phyloP scores from a whole-genome alignment of 306 rosid genomes.

The Lathyrus oleraceus region DNA sequence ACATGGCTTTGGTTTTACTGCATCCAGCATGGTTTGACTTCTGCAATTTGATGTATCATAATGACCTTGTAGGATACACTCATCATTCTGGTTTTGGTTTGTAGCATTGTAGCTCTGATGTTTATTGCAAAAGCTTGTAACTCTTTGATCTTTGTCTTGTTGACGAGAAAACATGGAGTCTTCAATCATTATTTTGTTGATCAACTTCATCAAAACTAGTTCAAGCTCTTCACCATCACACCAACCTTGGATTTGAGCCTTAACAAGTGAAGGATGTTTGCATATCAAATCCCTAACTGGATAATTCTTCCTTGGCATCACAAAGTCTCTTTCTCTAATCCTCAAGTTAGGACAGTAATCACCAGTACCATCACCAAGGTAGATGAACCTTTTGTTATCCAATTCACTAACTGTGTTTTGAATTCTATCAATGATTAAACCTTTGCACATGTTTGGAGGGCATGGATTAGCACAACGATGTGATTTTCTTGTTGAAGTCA shows the following conservation, averaged over 20 bases:
- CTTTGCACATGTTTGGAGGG: no score
- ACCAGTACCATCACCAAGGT: conserved; percentile 66
- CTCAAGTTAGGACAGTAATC: conserved; percentile 67
- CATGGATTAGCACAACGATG: no score
- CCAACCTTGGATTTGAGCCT: conserved; percentile 65
- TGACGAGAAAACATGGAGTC: no score
- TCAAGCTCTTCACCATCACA: conserved; percentile 52
- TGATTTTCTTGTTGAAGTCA: no score
- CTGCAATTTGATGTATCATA: no score
- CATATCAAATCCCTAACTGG: conserved; percentile 59
- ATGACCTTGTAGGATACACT: no score
- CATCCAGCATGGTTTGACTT: no score
- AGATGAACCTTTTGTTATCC: conserved; percentile 49
- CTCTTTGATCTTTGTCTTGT: no score
- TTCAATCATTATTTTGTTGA: conserved; percentile 41
- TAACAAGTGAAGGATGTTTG: conserved; percentile 46
- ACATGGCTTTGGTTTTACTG: no score
- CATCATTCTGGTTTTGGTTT: no score
- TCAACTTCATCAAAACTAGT: conserved; percentile 36
- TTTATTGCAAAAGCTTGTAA: no score
- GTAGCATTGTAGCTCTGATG: no score
- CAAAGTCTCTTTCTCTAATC: conserved; percentile 46
- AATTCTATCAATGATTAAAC: conserved; percentile 51
- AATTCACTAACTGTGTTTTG: conserved; percentile 31
- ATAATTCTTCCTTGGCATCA: conserved; percentile 57